Conservation (phyloP, 2,329 filamentous ascomycete species). For the Colletotrichum siamense region DNA sequence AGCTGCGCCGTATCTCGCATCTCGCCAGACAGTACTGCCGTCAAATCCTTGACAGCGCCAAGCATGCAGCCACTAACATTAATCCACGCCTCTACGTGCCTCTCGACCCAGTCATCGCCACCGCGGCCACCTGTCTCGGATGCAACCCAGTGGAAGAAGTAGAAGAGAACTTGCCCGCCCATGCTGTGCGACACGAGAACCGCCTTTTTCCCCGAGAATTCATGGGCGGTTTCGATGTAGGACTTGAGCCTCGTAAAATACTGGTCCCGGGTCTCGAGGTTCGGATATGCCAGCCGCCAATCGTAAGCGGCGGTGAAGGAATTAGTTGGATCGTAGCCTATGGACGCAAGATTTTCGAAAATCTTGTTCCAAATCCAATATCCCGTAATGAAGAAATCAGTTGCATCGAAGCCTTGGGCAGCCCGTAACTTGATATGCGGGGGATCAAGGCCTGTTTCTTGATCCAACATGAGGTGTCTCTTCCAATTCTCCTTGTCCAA, state of each 20-base stretch:
- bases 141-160: slow-evolving; percentile 79
- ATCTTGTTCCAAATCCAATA: slow-evolving; percentile 99
- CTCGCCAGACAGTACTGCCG: slow-evolving; percentile 90
- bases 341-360: slow-evolving; percentile 91
- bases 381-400: slow-evolving; percentile 88
- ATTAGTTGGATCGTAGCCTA: slow-evolving; percentile 90
- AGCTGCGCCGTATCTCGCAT: slow-evolving; percentile 99
- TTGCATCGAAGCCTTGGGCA: slow-evolving; percentile 95
- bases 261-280: slow-evolving; percentile 88
- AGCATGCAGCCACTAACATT: slow-evolving; percentile 99
- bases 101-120: slow-evolving; percentile 88
- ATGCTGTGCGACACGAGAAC: slow-evolving; percentile 94
- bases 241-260: slow-evolving; percentile 92
- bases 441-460: slow-evolving; percentile 87
- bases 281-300: slow-evolving; percentile 90
- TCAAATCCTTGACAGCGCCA: slow-evolving; percentile 87
- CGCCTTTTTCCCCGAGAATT: slow-evolving; percentile 78
- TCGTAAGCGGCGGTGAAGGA: slow-evolving; percentile 79
- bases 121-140: slow-evolving; percentile 78
- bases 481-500: slow-evolving; percentile 96
- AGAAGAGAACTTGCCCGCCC: slow-evolving; percentile 94
- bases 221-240: slow-evolving; percentile 84
- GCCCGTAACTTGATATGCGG: slow-evolving; percentile 88
- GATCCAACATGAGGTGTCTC: slow-evolving; percentile 95
- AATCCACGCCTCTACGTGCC: slow-evolving; percentile 92